Evolutionary conservation across 306 rosid genomes (phyloP).

Genomic region (Prunus persica): DNA sequence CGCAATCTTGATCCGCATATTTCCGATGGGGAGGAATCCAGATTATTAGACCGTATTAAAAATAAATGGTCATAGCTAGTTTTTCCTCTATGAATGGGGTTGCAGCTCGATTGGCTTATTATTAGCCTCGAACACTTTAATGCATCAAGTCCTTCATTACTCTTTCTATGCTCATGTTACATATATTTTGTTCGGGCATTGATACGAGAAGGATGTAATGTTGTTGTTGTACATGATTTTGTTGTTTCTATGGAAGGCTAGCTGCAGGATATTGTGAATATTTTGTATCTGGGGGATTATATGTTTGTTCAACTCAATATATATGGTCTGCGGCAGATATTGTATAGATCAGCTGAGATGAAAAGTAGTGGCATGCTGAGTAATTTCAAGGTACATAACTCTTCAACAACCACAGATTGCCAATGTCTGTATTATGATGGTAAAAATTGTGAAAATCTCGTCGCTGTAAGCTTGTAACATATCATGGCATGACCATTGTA

Average conservation of each 20-base stretch:
- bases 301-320: background rate
- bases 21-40: slow-evolving; percentile 45
- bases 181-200: slow-evolving; percentile 12
- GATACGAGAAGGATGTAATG: slow-evolving; percentile 17
- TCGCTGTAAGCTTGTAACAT: background rate
- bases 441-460: background rate
- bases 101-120: slow-evolving; percentile 16
- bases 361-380: slow-evolving; percentile 4
- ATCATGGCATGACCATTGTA: background rate
- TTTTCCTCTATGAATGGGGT: slow-evolving; percentile 7
- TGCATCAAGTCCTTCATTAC: slow-evolving; percentile 13
- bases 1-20: slow-evolving; percentile 55
- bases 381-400: slow-evolving; percentile 15
- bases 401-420: slow-evolving; percentile 3
- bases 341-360: slow-evolving; percentile 27
- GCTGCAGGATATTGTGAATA: slow-evolving; percentile 11
- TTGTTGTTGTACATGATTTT: slow-evolving; percentile 5
- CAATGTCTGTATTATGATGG: background rate
- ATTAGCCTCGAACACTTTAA: background rate
- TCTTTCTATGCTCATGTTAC: slow-evolving; percentile 15
- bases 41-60: slow-evolving; percentile 60
- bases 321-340: slow-evolving; percentile 5
- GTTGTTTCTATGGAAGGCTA: slow-evolving; percentile 7
- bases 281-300: background rate
- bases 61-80: slow-evolving; percentile 47